Base-by-base conservation (phyloP, 1,139 yeast species). In the Pneumocystis wakefieldiae region DNA sequence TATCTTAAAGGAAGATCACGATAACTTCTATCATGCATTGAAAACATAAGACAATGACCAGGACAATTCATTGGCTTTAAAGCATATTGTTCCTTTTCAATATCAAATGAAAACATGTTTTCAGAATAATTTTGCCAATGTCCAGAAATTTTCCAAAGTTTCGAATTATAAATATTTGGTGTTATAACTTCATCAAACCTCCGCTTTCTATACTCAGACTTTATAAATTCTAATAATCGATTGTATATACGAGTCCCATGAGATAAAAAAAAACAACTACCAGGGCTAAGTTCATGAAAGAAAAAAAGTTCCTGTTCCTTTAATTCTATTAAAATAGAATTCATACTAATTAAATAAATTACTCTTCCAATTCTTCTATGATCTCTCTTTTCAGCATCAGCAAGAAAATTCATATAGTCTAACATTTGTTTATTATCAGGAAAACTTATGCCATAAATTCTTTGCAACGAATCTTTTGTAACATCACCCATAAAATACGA, bases 61-160 rank as follows among this genome's bases (percentile, higher is more conserved):
- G 99, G 98, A 73, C 98, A 92, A 76, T 92, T 94, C 98, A 92
- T 92, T 35, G 98, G 98, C 74, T 92, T 92, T 67, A 92, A 78
- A 2, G 96, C 96, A 29, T 74, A 74, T 32, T 76, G 71, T 63
- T 77, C 81, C 37, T 69, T 69, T 37, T 68, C 71, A 48, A 66
- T 67, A 24, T 67, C 70, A 59, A 72, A 72, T 10, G 68, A 59
- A 72, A 91, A 92, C 98, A 92, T 92, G 74, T 92, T 97, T 59
- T 88, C 95, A 69, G 87, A 83, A 73, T 92, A 92, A 73, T 92
- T 92, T 32, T 85, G 88, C 97, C 97, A 92, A 74, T 92, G 99
- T 0, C 98, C 98, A 8, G 96, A 87, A 60, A 81, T 83, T 73
- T 90, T 87, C 96, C 97, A 92, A 36, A 92, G 76, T 64, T 85